phyloP scores from a whole-genome alignment of 2,329 filamentous ascomycete species.

The Pseudogymnoascus destructans region DNA sequence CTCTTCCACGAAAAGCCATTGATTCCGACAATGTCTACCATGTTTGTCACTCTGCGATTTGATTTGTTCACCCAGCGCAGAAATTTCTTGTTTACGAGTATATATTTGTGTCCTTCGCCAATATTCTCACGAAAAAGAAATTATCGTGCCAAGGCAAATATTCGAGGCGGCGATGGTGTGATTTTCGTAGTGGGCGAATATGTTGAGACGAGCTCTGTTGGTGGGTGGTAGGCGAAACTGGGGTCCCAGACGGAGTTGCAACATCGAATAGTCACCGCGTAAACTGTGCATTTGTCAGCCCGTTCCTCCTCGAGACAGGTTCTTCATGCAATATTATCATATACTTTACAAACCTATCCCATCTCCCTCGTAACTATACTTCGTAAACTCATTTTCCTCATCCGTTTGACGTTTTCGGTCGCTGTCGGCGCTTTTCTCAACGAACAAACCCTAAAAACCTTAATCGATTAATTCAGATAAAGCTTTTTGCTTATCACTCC shows the following conservation, averaged over 20 bases:
- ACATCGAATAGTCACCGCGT: constrained; percentile 1
- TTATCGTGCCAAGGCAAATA: neutral
- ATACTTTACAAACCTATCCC: neutral
- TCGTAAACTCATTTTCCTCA: neutral
- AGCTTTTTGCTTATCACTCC: constrained; percentile 8
- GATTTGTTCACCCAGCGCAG: neutral
- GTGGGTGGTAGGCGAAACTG: neutral
- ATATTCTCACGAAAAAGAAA: constrained; percentile 6
- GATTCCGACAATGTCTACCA: neutral
- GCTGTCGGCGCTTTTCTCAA: neutral
- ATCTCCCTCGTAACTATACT: neutral
- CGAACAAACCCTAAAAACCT: constrained; percentile 6
- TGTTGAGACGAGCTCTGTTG: neutral
- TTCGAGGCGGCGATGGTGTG: constrained; percentile 6
- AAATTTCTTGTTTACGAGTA: neutral
- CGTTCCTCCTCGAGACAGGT: neutral
- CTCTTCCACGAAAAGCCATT: neutral
- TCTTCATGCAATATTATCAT: neutral
- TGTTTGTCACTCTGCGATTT: neutral
- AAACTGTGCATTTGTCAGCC: neutral
- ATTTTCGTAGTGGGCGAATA: neutral
- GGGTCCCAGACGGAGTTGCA: constrained; percentile 2
- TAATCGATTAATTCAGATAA: constrained; percentile 6
- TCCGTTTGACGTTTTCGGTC: neutral
- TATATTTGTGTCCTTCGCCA: neutral